Percentiles rank a stretch among this genome's conserved stretches.
phyloP scores from a whole-genome alignment of 345 rosid genomes.

The Bruguiera parviflora region DNA sequence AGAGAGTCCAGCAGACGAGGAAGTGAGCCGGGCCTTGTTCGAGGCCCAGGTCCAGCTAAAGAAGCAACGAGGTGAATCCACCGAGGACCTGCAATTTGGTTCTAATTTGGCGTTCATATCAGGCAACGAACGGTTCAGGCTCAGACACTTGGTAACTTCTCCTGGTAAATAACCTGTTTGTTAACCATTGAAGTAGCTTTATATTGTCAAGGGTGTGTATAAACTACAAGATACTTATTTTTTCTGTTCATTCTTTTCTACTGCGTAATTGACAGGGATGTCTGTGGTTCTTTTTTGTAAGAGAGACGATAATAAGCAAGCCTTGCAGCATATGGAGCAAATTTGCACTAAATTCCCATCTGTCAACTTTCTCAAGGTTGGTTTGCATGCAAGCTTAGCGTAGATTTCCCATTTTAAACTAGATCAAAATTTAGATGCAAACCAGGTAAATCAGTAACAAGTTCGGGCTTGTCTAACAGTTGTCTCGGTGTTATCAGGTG shows the following conservation, averaged over 20 bases:
- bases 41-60: conserved; percentile 58
- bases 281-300: conserved; percentile 44
- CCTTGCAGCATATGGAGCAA: conserved; percentile 40
- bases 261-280: conserved; percentile 35
- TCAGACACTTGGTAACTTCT: conserved; percentile 42
- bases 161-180: conserved; percentile 29
- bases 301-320: conserved; percentile 35
- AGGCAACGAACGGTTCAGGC: conserved; percentile 39
- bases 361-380: conserved; percentile 53
- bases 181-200: no score
- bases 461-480: no score
- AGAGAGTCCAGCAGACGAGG: conserved; percentile 69
- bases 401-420: background rate
- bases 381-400: background rate
- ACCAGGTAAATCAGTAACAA: background rate
- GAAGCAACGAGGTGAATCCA: conserved; percentile 46
- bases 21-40: conserved; percentile 45
- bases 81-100: conserved; percentile 42
- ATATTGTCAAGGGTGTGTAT: no score
- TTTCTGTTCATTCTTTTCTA: no score
- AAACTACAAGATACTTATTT: no score
- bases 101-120: conserved; percentile 46
- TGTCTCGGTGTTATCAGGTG: conserved; percentile 27
- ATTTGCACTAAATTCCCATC: conserved; percentile 53
- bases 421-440: background rate